Base-by-base conservation (phyloP, 495 filamentous ascomycete genomes). In the Tuber brumale region DNA sequence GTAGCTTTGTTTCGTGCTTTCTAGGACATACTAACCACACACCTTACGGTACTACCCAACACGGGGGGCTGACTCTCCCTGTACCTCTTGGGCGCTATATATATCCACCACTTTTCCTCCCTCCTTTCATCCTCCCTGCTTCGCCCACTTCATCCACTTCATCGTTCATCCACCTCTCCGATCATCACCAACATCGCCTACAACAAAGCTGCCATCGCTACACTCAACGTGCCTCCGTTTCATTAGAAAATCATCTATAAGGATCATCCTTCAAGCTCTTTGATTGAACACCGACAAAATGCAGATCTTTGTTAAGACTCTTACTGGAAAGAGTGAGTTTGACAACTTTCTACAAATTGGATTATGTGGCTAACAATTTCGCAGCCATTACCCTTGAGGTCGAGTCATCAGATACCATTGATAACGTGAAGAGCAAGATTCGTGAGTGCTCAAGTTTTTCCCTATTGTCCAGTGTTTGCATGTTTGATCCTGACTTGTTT, bases 301-400 rank as follows among this genome's bases (percentile, higher is more conserved):
- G 94, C 94, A 97, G 89, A 97, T 97, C 88, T 97, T 97, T 86
- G 94, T 97, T 80, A 97, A 97, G 91, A 97, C 94, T 80, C 89
- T 83, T 66, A 83, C 82, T 43, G 82, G 82, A 35, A 83, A 83
- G 79, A 83, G 82, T 83, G 81, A 74, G 77, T 46, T 76, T 61
- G 18, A 27, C 37, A 37, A 35, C 42, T 70, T 57, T 77, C 31
- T 48, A 69, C 70, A 66, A 71, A 61, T 75, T 69, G 48, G 44
- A 7, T 81, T 27, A 35, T 74, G 16, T 18, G 48, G 42, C 72
- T 81, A 73, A 81, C 70, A 66, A 66, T 41, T 51, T 41, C 57
- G 41, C 69, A 82, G 81, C 95, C 86, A 99, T 98, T 91, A 97
- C 95, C 86, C 93, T 98, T 84, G 95, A 99, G 89, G 95, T 97